phyloP scores from a whole-genome alignment of 768 basidiomycete species.

The Leucocoprinus leucothites region DNA sequence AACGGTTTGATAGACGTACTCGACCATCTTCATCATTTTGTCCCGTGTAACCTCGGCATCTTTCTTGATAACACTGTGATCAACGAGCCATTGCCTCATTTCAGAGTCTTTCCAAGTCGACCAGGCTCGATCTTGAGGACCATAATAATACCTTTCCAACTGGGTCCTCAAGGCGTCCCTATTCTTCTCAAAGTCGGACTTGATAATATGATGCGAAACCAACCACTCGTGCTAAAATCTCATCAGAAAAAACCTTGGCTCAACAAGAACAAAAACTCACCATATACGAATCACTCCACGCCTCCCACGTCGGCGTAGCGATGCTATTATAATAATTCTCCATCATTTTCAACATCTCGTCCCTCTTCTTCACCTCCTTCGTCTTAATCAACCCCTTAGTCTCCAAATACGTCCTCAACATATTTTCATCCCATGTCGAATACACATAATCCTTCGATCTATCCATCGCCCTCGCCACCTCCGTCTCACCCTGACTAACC shows the following conservation, averaged over 20 bases:
- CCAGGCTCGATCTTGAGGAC: conserved; percentile 50
- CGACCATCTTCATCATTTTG: conserved; percentile 72
- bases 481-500: conserved; percentile 50
- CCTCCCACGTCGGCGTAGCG: conserved; percentile 68
- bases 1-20: conserved; percentile 35
- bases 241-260: not conserved
- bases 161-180: conserved; percentile 58
- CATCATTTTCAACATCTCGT: conserved; percentile 70
- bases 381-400: conserved; percentile 71
- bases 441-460: conserved; percentile 84
- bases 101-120: conserved; percentile 76
- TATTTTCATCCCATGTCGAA: conserved; percentile 84
- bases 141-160: conserved; percentile 83
- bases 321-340: conserved; percentile 61
- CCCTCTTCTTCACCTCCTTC: conserved; percentile 52
- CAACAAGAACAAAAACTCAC: conserved; percentile 34
- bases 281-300: conserved; percentile 86
- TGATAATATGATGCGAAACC: conserved; percentile 68
- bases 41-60: conserved; percentile 66
- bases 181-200: conserved; percentile 46
- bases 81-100: conserved; percentile 75
- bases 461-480: conserved; percentile 52
- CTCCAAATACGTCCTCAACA: conserved; percentile 69
- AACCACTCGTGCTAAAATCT: conserved; percentile 75
- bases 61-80: conserved; percentile 69